Percentiles rank a stretch among this genome's conserved stretches.
These are phyloP conservation scores for Colletotrichum sojae DNA, from an alignment of 2,329 filamentous ascomycete genomes.

Conservation along the genomic window DNA sequence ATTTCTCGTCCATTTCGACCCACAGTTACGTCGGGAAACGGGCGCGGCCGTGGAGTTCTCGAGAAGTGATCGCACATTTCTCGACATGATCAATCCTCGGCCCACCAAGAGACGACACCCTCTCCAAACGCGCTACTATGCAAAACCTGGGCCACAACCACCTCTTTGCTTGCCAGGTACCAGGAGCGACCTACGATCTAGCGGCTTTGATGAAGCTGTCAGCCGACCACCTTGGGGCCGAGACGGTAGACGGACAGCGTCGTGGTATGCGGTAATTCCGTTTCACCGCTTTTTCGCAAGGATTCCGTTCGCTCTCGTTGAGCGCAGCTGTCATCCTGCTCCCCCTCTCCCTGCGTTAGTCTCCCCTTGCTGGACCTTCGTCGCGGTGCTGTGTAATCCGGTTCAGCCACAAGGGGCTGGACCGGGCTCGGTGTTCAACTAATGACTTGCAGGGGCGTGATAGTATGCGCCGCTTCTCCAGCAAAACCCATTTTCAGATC, in stretches of 20 bases:
- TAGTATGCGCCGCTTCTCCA: too few relatives aligned
- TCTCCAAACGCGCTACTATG: not conserved
- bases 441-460: too few relatives aligned
- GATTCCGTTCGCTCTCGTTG: constrained; percentile 31
- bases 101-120: not conserved
- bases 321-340: too few relatives aligned
- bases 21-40: constrained; percentile 21
- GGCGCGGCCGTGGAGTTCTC: not conserved
- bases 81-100: too few relatives aligned
- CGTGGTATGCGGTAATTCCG: constrained; percentile 27
- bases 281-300: constrained; percentile 39
- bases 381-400: too few relatives aligned
- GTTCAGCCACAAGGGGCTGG: too few relatives aligned
- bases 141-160: not conserved
- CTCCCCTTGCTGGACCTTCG: too few relatives aligned
- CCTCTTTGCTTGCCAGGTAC: constrained; percentile 22
- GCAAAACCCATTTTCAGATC: constrained; percentile 9
- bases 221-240: constrained; percentile 35
- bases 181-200: constrained; percentile 16
- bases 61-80: not conserved
- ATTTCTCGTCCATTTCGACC: not conserved
- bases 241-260: constrained; percentile 6
- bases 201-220: constrained; percentile 20
- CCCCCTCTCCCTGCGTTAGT: not conserved
- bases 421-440: too few relatives aligned